Evolutionary conservation across 2,329 filamentous ascomycete genomes (phyloP), one percentile per base, ranked within the genome.

Genomic region (Trichoderma sp.): DNA sequence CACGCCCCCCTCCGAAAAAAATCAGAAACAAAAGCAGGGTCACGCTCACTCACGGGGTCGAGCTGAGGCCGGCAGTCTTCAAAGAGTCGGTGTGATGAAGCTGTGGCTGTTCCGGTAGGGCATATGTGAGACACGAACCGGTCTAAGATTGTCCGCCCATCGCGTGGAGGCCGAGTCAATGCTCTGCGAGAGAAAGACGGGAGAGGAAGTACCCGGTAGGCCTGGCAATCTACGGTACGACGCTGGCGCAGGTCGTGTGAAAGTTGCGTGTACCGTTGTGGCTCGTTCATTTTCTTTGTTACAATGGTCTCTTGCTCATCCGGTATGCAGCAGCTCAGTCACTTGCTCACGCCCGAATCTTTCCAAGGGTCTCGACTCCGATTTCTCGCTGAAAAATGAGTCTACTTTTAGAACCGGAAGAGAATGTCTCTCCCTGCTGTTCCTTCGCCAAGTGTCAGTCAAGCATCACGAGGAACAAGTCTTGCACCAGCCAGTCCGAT

Each of bases 211-310:
- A 23, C 39, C 53, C 34, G 59, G 34, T 50, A 65, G 53, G 34
- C n/a, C 43, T 50, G 17, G 15, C 61, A 59, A 47, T 32, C 61
- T 20, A 53, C 62, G 28, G 66, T 71, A 34, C 68, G 53, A 71
- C 68, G 61, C 34, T 71, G 68, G 68, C 68, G 68, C 32, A 66
- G 68, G 68, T 71, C 68, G 50, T 71, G 68, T 71, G 68, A 71
- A 66, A 47, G 36, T 20, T 66, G 50, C 32, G 39, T 59, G 68
- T 71, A 47, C 15, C 61, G 61, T 53, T 39, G 61, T 66, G 68
- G 68, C 68, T 57, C 47, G n/a, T n/a, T n/a, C n/a, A n/a, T 65
- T 43, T 20, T 15, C 13, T 12, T 32, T 53, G 5, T 59, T 20
- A 20, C 23, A 7, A 34, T 34, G 55, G 55, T 20, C 17, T 58